Evolutionary conservation across 2,329 filamentous ascomycete genomes (phyloP).

Genomic region (Didymella keratinophila): DNA sequence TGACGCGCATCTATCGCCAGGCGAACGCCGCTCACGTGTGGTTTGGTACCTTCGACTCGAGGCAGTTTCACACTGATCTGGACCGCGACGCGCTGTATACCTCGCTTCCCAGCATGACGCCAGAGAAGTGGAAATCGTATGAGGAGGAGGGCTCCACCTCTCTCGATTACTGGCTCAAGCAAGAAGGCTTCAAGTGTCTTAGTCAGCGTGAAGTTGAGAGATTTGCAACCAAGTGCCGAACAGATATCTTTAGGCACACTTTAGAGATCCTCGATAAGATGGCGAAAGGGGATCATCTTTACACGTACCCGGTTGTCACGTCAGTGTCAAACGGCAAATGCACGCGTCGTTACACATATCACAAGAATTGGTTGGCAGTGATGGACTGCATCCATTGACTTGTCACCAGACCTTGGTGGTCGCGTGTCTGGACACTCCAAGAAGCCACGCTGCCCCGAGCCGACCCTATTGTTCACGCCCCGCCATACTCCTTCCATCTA

Average conservation of each 20-base stretch:
- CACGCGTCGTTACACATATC: background rate
- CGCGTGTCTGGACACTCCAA: conserved; percentile 14
- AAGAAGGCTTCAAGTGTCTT: background rate
- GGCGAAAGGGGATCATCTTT: background rate
- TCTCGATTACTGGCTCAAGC: background rate
- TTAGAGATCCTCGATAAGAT: background rate
- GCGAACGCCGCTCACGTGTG: background rate
- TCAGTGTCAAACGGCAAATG: background rate
- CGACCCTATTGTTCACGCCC: conserved; percentile 11
- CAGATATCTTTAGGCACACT: background rate
- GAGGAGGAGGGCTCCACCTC: background rate
- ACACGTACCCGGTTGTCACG: background rate
- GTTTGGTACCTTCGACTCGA: background rate
- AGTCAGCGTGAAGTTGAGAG: background rate
- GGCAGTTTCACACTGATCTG: background rate
- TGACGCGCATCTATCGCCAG: background rate
- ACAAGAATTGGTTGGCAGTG: conserved; percentile 1
- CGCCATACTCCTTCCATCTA: conserved; percentile 11
- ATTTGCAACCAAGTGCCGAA: background rate
- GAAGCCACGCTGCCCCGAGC: conserved; percentile 13
- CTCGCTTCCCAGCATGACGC: background rate
- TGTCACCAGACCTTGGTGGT: conserved; percentile 17
- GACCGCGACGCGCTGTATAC: background rate
- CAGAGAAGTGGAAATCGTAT: background rate
- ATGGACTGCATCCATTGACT: conserved; percentile 17